Base-by-base conservation (phyloP, 768 basidiomycete genomes). In the Boletus insuetus region DNA sequence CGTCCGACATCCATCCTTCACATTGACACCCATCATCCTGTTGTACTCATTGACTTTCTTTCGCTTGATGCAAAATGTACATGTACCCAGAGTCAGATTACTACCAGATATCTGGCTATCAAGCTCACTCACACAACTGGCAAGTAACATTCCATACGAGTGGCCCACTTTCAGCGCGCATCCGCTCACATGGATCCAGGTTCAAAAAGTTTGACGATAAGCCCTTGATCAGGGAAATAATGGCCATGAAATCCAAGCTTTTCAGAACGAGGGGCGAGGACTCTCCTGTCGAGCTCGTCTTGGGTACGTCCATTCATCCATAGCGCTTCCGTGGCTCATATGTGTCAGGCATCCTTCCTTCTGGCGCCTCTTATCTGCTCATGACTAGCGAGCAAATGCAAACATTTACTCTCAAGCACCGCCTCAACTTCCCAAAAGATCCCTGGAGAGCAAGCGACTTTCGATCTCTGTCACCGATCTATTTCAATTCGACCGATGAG, bases 391-490 rank as follows among this genome's bases (percentile, higher is more conserved):
- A 68, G 34, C 75, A 78, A 51, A 61, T 61, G 62, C 57, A 38
- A 32, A 37, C 35, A 20, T 73, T 64, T 57, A 58, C 62, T 6
- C 62, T 13, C 43, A 59, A 34, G 32, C 53, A 70, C 17, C 56
- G 52, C 5, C 58, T 64, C n/a, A 31, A 2, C 3, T 26, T 51
- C 22, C 64, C 58, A 38, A 64, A 63, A 31, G 49, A 43, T 0
- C 41, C 61, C 0, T 58, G 64, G 56, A 42, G 7, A 7, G 54
- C 67, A 6, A 51, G 49, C 5, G 60, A 73, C 10, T 80, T 79
- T 51, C 69, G 74, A 26, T 81, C 80, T 0, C 58, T 82, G 9
- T 82, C 81, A 0, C 81, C 81, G 1, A 78, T 82, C 34, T 63
- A 69, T 41, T 82, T 82, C 49, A 16, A 47, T 45, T 61, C 57